Percentiles rank a stretch among this genome's conserved stretches.
Evolutionary conservation across 23 red algal genomes (phyloP).

Genomic region (Gracilariopsis chorda): DNA sequence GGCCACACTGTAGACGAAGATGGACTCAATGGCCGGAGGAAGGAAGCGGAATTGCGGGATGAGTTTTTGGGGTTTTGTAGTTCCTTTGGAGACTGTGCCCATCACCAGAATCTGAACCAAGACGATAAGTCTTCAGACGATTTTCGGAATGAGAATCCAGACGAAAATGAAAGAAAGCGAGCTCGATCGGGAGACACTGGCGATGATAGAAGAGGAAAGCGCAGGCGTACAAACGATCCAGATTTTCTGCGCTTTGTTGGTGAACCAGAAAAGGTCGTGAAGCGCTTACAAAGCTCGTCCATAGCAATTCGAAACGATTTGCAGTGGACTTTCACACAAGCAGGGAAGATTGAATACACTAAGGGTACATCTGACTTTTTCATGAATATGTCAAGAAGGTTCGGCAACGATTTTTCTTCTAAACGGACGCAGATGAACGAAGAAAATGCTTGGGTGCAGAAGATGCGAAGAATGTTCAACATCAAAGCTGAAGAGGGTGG

Average conservation of each 20-base stretch:
- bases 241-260: neutral
- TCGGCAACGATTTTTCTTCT: too few relatives aligned
- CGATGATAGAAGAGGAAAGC: neutral
- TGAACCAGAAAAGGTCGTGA: neutral
- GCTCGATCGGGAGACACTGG: neutral
- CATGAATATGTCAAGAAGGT: neutral
- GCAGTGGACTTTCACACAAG: neutral
- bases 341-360: neutral
- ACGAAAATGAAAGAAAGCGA: neutral
- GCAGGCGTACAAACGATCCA: neutral
- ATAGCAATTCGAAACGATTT: neutral
- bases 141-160: neutral
- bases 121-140: neutral
- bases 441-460: neutral
- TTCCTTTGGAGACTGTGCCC: constrained; percentile 4
- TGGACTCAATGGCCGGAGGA: neutral
- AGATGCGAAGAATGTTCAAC: neutral
- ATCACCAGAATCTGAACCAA: neutral
- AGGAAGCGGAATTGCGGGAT: neutral
- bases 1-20: neutral
- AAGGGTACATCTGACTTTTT: neutral
- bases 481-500: neutral
- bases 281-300: neutral
- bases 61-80: constrained; percentile 27
- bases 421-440: neutral